These are phyloP conservation scores for Anethum foeniculum DNA, from an alignment of 140 eudicot genomes.

Conservation along the genomic window DNA sequence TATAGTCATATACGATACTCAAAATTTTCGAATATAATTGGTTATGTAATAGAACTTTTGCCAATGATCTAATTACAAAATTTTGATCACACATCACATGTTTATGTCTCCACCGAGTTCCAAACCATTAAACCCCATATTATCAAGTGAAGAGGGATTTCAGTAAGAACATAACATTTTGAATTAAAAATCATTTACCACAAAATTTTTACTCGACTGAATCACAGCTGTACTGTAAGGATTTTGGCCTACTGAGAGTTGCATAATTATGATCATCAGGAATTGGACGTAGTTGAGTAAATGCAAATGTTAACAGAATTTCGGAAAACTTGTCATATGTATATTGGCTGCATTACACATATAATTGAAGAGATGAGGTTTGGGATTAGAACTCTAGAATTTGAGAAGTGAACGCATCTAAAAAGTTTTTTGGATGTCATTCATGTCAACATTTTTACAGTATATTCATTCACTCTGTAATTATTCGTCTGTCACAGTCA, in stretches of 20 bases:
- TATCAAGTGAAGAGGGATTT: background rate
- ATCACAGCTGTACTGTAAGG: background rate
- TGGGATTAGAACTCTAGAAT: background rate
- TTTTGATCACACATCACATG: no score
- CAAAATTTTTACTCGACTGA: background rate
- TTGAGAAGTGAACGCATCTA: conserved; percentile 2
- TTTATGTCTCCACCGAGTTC: no score
- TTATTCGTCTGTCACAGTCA: background rate
- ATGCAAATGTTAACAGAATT: background rate
- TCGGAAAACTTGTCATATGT: background rate
- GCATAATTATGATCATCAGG: background rate
- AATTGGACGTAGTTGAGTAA: background rate
- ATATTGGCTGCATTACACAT: background rate
- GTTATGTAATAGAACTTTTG: no score
- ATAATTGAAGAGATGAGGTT: background rate
- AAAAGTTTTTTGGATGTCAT: background rate
- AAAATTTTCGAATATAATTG: no score
- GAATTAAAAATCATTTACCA: background rate
- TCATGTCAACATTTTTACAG: conserved; percentile 5
- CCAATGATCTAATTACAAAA: no score
- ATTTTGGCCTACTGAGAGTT: background rate
- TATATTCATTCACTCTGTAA: background rate
- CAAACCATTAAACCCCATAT: background rate
- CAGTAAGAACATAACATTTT: background rate
- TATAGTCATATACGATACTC: no score